A percentile compares a stretch with the other conserved stretches of the same genome.
Evolutionary conservation across 2,329 filamentous ascomycete species (phyloP).

Genomic region (Tetracladium maxilliforme): DNA sequence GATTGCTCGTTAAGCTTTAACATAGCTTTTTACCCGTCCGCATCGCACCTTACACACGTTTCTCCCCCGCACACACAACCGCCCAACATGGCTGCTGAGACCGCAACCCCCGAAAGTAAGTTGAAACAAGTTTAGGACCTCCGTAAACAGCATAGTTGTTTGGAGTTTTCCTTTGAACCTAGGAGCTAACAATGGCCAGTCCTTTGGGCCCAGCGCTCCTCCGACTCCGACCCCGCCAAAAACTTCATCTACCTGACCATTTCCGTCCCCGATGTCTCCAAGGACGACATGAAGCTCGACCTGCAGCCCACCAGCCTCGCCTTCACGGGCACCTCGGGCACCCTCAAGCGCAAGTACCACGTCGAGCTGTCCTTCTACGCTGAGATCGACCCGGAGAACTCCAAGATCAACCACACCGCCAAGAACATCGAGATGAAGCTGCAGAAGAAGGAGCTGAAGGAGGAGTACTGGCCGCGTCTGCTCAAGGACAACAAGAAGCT

Average conservation of each 20-base stretch:
- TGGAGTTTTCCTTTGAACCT: no score
- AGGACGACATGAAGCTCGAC: constrained; percentile 65
- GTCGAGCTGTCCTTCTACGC: constrained; percentile 77
- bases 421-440: constrained; percentile 84
- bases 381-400: constrained; percentile 77
- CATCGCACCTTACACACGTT: no score
- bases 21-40: no score
- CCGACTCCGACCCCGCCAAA: constrained; percentile 60
- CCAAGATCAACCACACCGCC: constrained; percentile 75
- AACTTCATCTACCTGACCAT: constrained; percentile 95
- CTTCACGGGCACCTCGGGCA: constrained; percentile 72
- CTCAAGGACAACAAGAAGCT: constrained; percentile 81
- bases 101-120: no score
- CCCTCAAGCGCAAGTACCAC: constrained; percentile 76
- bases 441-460: constrained; percentile 91
- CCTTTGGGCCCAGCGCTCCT: constrained; percentile 96
- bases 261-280: constrained; percentile 70
- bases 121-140: no score
- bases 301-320: constrained; percentile 62
- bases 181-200: no score
- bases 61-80: no score
- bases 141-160: no score
- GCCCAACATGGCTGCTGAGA: no score
- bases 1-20: no score
- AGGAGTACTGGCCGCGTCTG: constrained; percentile 91